Conservation (phyloP, 2,329 filamentous ascomycete species). For the Apiospora koreana region DNA sequence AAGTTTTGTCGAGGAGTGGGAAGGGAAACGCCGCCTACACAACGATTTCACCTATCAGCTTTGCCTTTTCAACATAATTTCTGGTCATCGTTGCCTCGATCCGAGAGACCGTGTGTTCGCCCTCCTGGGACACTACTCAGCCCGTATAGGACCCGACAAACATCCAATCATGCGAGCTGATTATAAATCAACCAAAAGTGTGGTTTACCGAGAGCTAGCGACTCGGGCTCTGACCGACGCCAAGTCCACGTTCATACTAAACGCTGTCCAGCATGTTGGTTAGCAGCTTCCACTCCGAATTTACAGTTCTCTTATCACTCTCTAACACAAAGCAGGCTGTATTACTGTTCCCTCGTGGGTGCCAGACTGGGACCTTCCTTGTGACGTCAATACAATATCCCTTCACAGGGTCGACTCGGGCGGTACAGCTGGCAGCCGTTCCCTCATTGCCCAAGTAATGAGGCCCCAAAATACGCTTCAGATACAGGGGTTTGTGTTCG, state of each 20-base stretch:
- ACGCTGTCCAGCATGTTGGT: background rate
- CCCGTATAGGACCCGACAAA: background rate
- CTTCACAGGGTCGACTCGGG: too few species aligned
- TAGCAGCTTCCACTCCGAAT: background rate
- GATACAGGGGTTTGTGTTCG: background rate
- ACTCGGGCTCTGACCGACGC: background rate
- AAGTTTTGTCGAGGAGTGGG: background rate
- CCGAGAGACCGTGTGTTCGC: background rate
- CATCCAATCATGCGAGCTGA: background rate
- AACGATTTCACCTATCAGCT: background rate
- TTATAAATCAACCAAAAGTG: background rate
- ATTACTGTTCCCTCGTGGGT: background rate
- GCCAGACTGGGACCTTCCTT: background rate
- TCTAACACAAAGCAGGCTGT: background rate
- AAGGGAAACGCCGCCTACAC: fast-evolving
- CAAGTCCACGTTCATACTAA: background rate
- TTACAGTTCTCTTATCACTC: background rate
- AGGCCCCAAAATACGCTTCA: background rate
- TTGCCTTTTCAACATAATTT: background rate
- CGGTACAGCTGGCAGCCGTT: background rate
- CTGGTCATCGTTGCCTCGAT: background rate
- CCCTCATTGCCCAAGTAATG: background rate
- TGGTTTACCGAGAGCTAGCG: background rate
- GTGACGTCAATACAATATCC: too few species aligned
- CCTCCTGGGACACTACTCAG: background rate